Conservation (phyloP, 306 rosid species). For the Myrica gale region DNA sequence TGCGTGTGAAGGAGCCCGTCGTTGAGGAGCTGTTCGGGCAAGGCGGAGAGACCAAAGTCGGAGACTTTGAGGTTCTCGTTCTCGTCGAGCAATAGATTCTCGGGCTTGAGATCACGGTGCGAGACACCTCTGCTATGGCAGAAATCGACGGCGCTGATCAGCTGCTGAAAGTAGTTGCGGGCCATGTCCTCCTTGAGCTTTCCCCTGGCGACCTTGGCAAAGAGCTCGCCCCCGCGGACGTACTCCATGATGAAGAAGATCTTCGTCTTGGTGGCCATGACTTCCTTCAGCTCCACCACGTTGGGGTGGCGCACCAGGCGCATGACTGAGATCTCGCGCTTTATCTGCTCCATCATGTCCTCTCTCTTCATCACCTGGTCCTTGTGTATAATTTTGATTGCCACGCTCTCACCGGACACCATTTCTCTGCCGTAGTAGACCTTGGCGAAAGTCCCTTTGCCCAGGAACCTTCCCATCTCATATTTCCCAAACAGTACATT, state of each 20-base stretch:
- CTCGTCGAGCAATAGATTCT: constrained; percentile 66
- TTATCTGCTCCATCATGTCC: constrained; percentile 78
- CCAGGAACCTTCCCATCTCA: constrained; percentile 65
- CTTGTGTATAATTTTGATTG: constrained; percentile 63
- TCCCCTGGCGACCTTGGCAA: constrained; percentile 64
- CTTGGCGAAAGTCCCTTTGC: constrained; percentile 80
- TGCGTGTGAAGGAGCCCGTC: constrained; percentile 78
- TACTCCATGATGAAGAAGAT: constrained; percentile 78
- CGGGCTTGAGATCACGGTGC: constrained; percentile 83
- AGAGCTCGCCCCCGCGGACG: constrained; percentile 78
- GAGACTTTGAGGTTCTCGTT: constrained; percentile 63
- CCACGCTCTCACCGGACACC: constrained; percentile 59
- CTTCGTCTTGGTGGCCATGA: constrained; percentile 73
- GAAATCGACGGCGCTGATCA: constrained; percentile 72
- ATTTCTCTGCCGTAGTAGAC: constrained; percentile 59
- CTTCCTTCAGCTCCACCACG: constrained; percentile 66
- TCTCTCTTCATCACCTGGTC: constrained; percentile 59
- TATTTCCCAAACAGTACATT: constrained; percentile 52
- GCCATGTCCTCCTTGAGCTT: constrained; percentile 61
- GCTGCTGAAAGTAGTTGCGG: constrained; percentile 64
- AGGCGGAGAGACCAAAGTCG: constrained; percentile 72
- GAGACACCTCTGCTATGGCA: constrained; percentile 82
- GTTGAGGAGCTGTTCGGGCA: constrained; percentile 63
- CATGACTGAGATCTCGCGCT: constrained; percentile 72
- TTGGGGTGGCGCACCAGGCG: constrained; percentile 69